Evolutionary conservation across 768 basidiomycete species (phyloP).

Genomic region (Cubamyces lactineus): DNA sequence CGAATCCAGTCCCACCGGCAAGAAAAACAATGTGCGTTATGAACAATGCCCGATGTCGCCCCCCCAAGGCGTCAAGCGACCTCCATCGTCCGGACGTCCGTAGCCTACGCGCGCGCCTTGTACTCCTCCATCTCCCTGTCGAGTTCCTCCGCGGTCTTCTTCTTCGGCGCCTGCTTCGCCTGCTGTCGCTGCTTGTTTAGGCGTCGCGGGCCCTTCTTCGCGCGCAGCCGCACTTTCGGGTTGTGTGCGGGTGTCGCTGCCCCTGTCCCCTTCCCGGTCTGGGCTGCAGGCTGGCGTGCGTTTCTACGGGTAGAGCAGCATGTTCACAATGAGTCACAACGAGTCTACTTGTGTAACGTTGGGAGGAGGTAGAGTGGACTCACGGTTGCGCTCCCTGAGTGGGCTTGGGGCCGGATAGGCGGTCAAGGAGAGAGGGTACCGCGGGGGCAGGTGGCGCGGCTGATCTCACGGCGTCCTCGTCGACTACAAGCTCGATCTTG

Average conservation of each 20-base stretch:
- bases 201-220: constrained; percentile 76
- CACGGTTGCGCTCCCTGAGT: constrained; percentile 23
- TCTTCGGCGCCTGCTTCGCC: constrained; percentile 28
- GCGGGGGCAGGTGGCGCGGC: constrained; percentile 31
- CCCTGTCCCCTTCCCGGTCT: constrained; percentile 1
- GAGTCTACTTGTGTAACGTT: not conserved
- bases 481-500: constrained; percentile 63
- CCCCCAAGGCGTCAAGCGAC: not conserved
- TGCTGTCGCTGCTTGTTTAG: constrained; percentile 54
- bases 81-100: constrained; percentile 1
- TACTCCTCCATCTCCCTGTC: constrained; percentile 86
- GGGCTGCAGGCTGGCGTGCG: not conserved
- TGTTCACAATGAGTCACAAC: not conserved
- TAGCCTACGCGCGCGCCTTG: constrained; percentile 45
- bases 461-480: constrained; percentile 39
- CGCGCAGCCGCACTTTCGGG: constrained; percentile 37
- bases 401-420: constrained; percentile 28
- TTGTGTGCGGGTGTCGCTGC: constrained; percentile 8
- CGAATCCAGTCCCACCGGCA: too few relatives aligned
- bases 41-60: too few relatives aligned
- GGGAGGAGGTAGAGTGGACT: not conserved
- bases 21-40: too few relatives aligned
- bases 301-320: not conserved
- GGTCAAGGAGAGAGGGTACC: constrained; percentile 44
- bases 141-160: constrained; percentile 55